Conservation (phyloP, 176 grass and related monocot genomes). For the Rhynchospora breviuscula region DNA sequence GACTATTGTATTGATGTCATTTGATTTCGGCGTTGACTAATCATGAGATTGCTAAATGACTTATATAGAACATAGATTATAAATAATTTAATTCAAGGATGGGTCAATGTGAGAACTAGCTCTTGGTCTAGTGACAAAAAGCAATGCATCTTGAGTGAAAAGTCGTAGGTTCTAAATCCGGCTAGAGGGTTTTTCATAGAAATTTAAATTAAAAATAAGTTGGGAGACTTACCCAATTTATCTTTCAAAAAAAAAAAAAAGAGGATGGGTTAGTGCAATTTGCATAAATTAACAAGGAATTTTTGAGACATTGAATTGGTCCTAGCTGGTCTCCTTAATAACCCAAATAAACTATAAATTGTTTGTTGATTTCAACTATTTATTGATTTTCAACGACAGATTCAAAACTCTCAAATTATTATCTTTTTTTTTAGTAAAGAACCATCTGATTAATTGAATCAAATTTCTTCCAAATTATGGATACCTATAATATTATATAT, state of each 20-base stretch:
- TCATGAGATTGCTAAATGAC: background rate
- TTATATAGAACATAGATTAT: background rate
- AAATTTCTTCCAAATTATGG: background rate
- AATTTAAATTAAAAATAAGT: too few species aligned
- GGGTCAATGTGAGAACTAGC: too few species aligned
- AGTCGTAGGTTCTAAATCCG: too few species aligned
- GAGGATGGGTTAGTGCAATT: background rate
- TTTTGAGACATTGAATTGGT: background rate
- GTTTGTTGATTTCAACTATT: background rate
- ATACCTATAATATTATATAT: background rate
- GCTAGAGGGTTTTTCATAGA: too few species aligned
- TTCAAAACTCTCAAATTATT: background rate
- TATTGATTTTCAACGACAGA: background rate
- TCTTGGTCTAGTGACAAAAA: too few species aligned
- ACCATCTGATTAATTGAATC: background rate
- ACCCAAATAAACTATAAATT: background rate
- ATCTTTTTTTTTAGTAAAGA: background rate
- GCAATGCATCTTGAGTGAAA: too few species aligned
- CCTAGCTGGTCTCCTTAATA: background rate
- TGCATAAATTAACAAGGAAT: too few species aligned
- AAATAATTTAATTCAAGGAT: background rate
- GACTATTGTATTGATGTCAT: background rate
- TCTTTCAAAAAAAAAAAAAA: too few species aligned
- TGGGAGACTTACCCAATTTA: too few species aligned
- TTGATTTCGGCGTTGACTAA: background rate